A percentile compares a stretch with the other conserved stretches of the same genome.
These are phyloP conservation scores for Calonectria leucothoes DNA, from an alignment of 2,329 filamentous ascomycete species.

Conservation along the genomic window DNA sequence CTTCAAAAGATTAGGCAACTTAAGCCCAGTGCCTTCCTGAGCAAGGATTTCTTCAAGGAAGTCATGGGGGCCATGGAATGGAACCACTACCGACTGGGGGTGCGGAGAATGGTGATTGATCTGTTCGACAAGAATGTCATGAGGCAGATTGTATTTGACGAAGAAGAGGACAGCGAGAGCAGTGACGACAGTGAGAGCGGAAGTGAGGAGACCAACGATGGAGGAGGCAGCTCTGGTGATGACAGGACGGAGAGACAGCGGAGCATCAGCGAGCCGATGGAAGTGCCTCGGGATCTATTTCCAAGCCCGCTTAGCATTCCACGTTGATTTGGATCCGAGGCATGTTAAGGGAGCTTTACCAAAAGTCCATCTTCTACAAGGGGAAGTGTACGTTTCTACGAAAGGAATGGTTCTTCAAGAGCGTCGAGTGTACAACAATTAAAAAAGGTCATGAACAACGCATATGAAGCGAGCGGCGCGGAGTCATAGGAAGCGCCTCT, in stretches of 20 bases:
- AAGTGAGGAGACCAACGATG: constrained; percentile 57
- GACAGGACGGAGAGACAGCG: constrained; percentile 69
- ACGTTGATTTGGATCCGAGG: constrained; percentile 30
- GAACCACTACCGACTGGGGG: constrained; percentile 88
- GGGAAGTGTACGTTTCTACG: background rate
- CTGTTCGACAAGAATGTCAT: constrained; percentile 93
- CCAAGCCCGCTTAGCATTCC: constrained; percentile 49
- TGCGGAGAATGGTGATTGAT: constrained; percentile 91
- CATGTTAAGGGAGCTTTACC: background rate
- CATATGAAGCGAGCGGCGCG: constrained; percentile 3
- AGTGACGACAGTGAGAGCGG: constrained; percentile 58
- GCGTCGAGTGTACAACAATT: constrained; percentile 13
- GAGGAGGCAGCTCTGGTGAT: constrained; percentile 58
- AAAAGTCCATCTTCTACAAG: background rate
- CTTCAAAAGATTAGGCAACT: constrained; percentile 82
- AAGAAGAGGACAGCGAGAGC: constrained; percentile 74
- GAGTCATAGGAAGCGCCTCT: constrained; percentile 2
- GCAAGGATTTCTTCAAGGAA: constrained; percentile 83
- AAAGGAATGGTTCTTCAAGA: background rate
- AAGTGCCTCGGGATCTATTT: constrained; percentile 47
- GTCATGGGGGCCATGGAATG: constrained; percentile 87
- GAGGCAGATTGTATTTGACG: constrained; percentile 82
- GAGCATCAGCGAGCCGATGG: constrained; percentile 60
- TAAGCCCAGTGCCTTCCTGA: constrained; percentile 80
- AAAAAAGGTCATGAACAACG: constrained; percentile 17